These are phyloP conservation scores for Alternaria solani DNA, from an alignment of 2,329 filamentous ascomycete genomes.

Conservation along the genomic window DNA sequence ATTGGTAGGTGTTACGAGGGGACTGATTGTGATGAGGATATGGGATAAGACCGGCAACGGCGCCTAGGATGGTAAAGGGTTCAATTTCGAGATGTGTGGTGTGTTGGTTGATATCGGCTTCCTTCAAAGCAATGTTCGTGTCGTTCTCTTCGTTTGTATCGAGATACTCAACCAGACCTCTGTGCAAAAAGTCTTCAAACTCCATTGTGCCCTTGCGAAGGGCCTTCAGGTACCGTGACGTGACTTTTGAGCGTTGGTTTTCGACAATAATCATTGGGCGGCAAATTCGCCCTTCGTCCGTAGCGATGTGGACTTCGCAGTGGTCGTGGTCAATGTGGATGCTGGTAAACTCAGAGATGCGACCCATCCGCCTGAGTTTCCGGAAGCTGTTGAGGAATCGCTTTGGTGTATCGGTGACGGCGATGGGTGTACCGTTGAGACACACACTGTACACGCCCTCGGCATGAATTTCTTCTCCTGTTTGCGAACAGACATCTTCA, in stretches of 20 bases:
- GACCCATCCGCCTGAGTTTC: slow-evolving; percentile 84
- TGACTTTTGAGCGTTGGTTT: slow-evolving; percentile 82
- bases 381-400: slow-evolving; percentile 86
- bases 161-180: slow-evolving; percentile 92
- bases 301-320: slow-evolving; percentile 90
- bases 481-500: slow-evolving; percentile 79
- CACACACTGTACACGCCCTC: slow-evolving; percentile 89
- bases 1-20: slow-evolving; percentile 97
- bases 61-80: slow-evolving; percentile 94
- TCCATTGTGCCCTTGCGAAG: slow-evolving; percentile 83
- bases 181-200: slow-evolving; percentile 92
- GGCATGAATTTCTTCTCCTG: slow-evolving; percentile 85
- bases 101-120: slow-evolving; percentile 79
- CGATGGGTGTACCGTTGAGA: slow-evolving; percentile 93
- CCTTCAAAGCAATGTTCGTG: slow-evolving; percentile 88
- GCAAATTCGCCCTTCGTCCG: slow-evolving; percentile 96
- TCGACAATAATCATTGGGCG: slow-evolving; percentile 95
- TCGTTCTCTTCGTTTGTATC: slow-evolving; percentile 99
- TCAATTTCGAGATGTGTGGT: slow-evolving; percentile 98
- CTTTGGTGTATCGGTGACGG: slow-evolving; percentile 85
- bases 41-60: slow-evolving; percentile 93
- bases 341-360: slow-evolving; percentile 94
- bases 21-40: slow-evolving; percentile 99
- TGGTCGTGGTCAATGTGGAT: slow-evolving; percentile 96
- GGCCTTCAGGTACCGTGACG: slow-evolving; percentile 77